phyloP scores from a whole-genome alignment of 108 stramenopile genomes.

The Parietichytrium sp. region DNA sequence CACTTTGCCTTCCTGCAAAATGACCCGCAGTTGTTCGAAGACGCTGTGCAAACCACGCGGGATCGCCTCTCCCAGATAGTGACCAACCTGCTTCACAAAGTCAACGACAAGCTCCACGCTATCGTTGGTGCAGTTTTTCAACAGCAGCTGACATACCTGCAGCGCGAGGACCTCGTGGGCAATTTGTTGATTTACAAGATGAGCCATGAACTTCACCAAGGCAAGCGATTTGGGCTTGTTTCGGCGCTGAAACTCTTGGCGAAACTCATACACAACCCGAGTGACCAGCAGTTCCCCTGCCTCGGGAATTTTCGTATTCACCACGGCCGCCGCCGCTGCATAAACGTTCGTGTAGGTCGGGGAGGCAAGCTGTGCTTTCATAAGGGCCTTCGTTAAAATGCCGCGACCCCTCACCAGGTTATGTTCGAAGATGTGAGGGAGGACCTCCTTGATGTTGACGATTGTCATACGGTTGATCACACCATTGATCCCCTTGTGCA shows the following conservation, averaged over 20 bases:
- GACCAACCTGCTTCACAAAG: constrained; percentile 82
- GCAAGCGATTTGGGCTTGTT: constrained; percentile 83
- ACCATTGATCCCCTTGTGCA: constrained; percentile 89
- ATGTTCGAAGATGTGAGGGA: constrained; percentile 83
- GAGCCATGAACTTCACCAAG: constrained; percentile 82
- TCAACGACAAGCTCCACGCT: constrained; percentile 90
- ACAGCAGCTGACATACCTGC: constrained; percentile 86
- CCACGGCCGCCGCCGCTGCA: constrained; percentile 84
- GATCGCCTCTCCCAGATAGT: constrained; percentile 74
- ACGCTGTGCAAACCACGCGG: constrained; percentile 91
- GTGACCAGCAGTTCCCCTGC: constrained; percentile 86
- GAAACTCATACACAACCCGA: constrained; percentile 80
- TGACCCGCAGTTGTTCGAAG: constrained; percentile 85
- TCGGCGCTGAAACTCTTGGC: constrained; percentile 76
- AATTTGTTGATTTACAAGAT: constrained; percentile 93
- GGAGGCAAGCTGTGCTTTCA: constrained; percentile 82
- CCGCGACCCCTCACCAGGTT: constrained; percentile 93
- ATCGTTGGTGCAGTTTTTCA: constrained; percentile 93
- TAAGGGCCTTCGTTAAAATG: constrained; percentile 74
- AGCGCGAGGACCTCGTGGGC: constrained; percentile 91
- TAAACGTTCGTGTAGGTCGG: constrained; percentile 75
- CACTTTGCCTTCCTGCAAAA: constrained; percentile 68
- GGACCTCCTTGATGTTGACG: constrained; percentile 82
- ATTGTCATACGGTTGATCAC: constrained; percentile 90
- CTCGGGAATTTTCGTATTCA: constrained; percentile 95